Evolutionary conservation across 1,139 yeast genomes (phyloP).

Genomic region (Pichia sp.): DNA sequence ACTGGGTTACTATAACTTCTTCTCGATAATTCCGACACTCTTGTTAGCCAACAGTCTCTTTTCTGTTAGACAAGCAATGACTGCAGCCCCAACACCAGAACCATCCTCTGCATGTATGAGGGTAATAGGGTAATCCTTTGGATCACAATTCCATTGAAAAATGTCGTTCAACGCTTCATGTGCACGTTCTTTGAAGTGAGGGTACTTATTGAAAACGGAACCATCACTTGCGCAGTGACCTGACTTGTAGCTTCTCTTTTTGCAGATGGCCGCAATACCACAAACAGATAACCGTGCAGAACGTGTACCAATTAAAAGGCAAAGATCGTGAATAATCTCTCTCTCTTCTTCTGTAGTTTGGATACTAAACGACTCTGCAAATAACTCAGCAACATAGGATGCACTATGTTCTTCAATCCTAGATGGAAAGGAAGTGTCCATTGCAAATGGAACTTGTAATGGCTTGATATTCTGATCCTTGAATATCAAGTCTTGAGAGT

Average conservation of each 20-base stretch:
- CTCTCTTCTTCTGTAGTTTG: slow-evolving; percentile 75
- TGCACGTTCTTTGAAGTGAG: slow-evolving; percentile 85
- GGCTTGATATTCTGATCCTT: slow-evolving; percentile 54
- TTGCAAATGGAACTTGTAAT: slow-evolving; percentile 55
- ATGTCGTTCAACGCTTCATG: slow-evolving; percentile 86
- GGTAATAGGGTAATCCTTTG: slow-evolving; percentile 67
- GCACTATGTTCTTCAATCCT: slow-evolving; percentile 79
- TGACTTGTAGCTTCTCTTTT: slow-evolving; percentile 67
- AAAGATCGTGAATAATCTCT: slow-evolving; percentile 73
- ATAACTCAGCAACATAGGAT: slow-evolving; percentile 66
- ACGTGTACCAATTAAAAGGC: slow-evolving; percentile 87
- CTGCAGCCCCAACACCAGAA: slow-evolving; percentile 97
- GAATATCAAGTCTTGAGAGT: slow-evolving; percentile 63
- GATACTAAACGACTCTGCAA: slow-evolving; percentile 55
- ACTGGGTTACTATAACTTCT: slow-evolving; percentile 6
- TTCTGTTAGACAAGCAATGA: slow-evolving; percentile 91
- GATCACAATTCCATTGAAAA: slow-evolving; percentile 67
- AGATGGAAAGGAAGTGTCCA: slow-evolving; percentile 90
- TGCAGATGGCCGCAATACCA: slow-evolving; percentile 93
- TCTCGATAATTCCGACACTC: slow-evolving; percentile 55
- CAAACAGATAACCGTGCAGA: slow-evolving; percentile 90
- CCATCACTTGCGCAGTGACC: slow-evolving; percentile 98
- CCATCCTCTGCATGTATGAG: slow-evolving; percentile 96
- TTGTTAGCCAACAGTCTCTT: slow-evolving; percentile 66
- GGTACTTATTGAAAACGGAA: slow-evolving; percentile 89